These are phyloP conservation scores for Dictyophora rubrovolvata DNA, from an alignment of 768 basidiomycete genomes.

Conservation along the genomic window DNA sequence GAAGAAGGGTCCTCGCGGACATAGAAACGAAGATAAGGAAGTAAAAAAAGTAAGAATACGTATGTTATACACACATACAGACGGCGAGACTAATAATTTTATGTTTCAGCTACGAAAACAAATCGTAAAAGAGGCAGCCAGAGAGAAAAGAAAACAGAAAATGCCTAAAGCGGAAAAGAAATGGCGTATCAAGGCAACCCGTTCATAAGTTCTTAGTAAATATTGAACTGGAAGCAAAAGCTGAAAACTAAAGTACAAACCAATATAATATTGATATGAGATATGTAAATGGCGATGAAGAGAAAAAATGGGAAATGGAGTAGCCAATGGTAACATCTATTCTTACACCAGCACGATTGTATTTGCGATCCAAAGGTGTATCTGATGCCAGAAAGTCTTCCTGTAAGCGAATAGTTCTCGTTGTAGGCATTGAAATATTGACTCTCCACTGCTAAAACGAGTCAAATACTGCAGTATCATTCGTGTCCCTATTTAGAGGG, in stretches of 20 bases:
- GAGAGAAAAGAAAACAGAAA: conserved; percentile 84
- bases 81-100: conserved; percentile 12
- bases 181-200: conserved; percentile 52
- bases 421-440: too few relatives aligned
- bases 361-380: background rate
- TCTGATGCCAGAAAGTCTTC: background rate
- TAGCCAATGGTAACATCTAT: background rate
- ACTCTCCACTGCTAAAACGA: too few relatives aligned
- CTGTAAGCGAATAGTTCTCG: background rate
- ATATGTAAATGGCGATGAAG: too few relatives aligned
- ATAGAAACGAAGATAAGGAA: conserved; percentile 86
- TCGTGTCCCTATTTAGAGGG: too few relatives aligned
- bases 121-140: conserved; percentile 73
- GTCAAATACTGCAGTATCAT: too few relatives aligned
- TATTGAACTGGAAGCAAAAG: background rate
- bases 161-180: conserved; percentile 96
- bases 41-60: conserved; percentile 63
- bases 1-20: conserved; percentile 66
- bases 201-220: background rate
- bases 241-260: too few relatives aligned
- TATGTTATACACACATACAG: conserved; percentile 5
- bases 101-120: conserved; percentile 77
- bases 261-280: background rate
- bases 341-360: background rate
- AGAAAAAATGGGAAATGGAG: too few relatives aligned